Evolutionary conservation across 306 rosid genomes (phyloP), one percentile per base, ranked within the genome.

Genomic region (Mimosa bimucronata): DNA sequence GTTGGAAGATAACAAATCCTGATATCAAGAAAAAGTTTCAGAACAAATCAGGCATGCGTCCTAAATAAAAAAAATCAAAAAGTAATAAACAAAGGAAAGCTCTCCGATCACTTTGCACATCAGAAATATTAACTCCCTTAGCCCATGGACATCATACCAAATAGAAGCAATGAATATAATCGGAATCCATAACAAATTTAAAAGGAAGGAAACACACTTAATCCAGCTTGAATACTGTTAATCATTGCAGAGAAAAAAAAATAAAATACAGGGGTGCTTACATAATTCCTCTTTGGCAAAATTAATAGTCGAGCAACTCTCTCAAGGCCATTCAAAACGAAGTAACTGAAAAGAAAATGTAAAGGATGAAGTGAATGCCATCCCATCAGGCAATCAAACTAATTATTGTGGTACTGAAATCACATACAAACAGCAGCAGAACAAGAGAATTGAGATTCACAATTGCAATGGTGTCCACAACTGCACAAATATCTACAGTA

Each of bases 311-410:
- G 94, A 83, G 91, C 87, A 84, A 90, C 97, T 85, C 98, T 90
- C 88, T 92, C 98, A 69, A 91, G 88, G 84, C 98, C 98, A 83
- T 92, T 95, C 90, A 88, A 64, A 69, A 95, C 72, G 85, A 95
- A 95, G 90, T 95, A 95, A 62, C 98, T 95, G 90, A 52, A 83
- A 84, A 73, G 74, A 74, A 75, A 61, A 29, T 50, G 40, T 31
- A 64, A 73, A 18, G 30, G 65, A 76, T 70, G 55, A 62, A 86
- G 71, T 28, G 41, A 73, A 60, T 23, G 62, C 74, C 21, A 66
- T 58, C 31, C 38, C 40, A 52, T 6, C 69, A 23, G 55, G 45
- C 66, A 48, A 62, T 62, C 34, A 45, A 31, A 71, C 80, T 55
- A 65, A 18, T 44, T 72, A 60, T 72, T 8, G 55, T 9, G 58